phyloP scores from a whole-genome alignment of 306 rosid species.

The Cicer pinnatifidum region DNA sequence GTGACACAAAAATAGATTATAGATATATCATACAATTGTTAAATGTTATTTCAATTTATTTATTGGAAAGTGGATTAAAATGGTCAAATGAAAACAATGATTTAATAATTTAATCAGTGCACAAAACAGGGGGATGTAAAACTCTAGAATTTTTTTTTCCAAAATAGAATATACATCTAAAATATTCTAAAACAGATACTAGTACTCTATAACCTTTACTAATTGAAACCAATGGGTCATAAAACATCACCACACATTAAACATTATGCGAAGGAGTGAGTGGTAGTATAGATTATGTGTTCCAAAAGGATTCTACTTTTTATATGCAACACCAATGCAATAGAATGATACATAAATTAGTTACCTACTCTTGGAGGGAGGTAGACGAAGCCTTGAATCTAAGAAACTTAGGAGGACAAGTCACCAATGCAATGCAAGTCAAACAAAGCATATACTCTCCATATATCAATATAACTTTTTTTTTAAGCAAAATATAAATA shows the following conservation, averaged over 20 bases:
- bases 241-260: slow-evolving; percentile 24
- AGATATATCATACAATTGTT: slow-evolving; percentile 15
- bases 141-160: background rate
- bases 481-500: background rate
- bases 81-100: slow-evolving; percentile 3
- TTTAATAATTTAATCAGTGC: background rate
- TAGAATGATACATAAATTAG: background rate
- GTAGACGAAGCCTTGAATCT: background rate
- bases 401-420: slow-evolving; percentile 5
- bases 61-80: background rate
- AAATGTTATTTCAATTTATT: slow-evolving; percentile 11
- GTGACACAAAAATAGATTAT: slow-evolving; percentile 8
- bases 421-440: slow-evolving; percentile 11
- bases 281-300: slow-evolving; percentile 1
- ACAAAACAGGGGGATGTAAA: slow-evolving; percentile 23
- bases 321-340: slow-evolving; percentile 23
- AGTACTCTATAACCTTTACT: background rate
- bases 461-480: background rate
- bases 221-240: slow-evolving; percentile 10
- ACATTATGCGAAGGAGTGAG: background rate
- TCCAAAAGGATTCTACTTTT: slow-evolving; percentile 24
- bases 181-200: background rate
- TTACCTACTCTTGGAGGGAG: background rate
- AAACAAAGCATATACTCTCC: slow-evolving; percentile 31
- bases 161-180: slow-evolving; percentile 17